A percentile compares a stretch with the other conserved stretches of the same genome.
Evolutionary conservation across 2,329 filamentous ascomycete genomes (phyloP).

Genomic region (Trichoderma sp.): DNA sequence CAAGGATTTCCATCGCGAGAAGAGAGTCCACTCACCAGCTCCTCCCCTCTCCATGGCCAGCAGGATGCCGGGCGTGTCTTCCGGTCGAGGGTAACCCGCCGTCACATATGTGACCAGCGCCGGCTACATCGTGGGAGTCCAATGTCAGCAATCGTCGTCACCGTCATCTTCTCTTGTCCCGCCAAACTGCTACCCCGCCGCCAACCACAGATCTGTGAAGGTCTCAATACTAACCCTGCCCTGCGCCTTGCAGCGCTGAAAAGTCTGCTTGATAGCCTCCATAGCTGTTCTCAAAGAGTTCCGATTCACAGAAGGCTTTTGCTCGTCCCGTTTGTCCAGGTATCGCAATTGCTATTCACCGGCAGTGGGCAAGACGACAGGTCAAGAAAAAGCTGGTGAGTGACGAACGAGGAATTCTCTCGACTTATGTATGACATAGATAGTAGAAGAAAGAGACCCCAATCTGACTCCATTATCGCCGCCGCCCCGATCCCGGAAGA

Average conservation of each 20-base stretch:
- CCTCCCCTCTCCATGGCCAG: constrained; percentile 91
- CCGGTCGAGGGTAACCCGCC: constrained; percentile 83
- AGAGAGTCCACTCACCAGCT: constrained; percentile 62
- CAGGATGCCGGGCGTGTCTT: constrained; percentile 80
- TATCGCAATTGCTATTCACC: background rate
- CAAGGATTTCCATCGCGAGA: no score
- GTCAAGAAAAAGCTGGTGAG: background rate
- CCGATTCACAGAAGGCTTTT: background rate
- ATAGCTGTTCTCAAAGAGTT: constrained; percentile 41
- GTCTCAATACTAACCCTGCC: constrained; percentile 51
- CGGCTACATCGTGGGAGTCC: constrained; percentile 51
- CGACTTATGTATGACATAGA: no score
- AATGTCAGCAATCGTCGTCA: constrained; percentile 31
- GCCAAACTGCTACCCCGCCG: constrained; percentile 13
- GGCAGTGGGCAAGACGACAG: background rate
- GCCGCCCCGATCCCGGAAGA: constrained; percentile 28
- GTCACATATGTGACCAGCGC: constrained; percentile 96
- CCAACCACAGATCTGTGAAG: no score
- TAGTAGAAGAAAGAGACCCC: background rate
- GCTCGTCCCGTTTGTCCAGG: background rate
- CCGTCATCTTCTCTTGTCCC: background rate
- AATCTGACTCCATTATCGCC: constrained; percentile 1
- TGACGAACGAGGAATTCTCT: background rate
- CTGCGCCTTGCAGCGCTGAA: constrained; percentile 61
- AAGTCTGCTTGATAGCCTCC: constrained; percentile 62